phyloP scores from a whole-genome alignment of 805 yeast species.

The Peterozyma toletana region DNA sequence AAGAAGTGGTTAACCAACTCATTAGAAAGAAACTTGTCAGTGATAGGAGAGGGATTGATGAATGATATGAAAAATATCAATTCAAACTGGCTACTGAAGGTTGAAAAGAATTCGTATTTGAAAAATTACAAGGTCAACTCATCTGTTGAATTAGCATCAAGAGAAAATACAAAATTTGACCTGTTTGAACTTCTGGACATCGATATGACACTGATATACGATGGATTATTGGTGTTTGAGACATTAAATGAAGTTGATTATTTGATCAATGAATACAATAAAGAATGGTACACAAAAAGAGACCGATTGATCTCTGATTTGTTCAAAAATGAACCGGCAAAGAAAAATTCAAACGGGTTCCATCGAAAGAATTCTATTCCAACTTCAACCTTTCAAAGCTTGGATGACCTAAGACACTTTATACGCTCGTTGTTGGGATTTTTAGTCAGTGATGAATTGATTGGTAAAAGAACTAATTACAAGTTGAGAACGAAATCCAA shows the following conservation, averaged over 20 bases:
- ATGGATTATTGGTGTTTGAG: conserved; percentile 74
- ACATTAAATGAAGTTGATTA: conserved; percentile 61
- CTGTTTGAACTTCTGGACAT: conserved; percentile 41
- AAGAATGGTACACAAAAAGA: conserved; percentile 66
- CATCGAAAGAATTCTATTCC: conserved; percentile 6
- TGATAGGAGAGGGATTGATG: conserved; percentile 51
- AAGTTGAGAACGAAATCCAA: conserved; percentile 56
- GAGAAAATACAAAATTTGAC: conserved; percentile 44
- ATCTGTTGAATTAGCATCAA: conserved; percentile 72
- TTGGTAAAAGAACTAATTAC: conserved; percentile 56
- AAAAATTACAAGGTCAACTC: conserved; percentile 69
- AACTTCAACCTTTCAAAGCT: conserved; percentile 20
- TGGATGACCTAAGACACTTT: conserved; percentile 44
- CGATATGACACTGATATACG: conserved; percentile 69
- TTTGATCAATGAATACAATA: conserved; percentile 55
- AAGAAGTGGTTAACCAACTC: conserved; percentile 57
- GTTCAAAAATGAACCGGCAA: conserved; percentile 33
- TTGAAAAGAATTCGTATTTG: conserved; percentile 34
- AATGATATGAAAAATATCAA: conserved; percentile 50
- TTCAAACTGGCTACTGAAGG: conserved; percentile 48
- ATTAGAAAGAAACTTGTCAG: conserved; percentile 51
- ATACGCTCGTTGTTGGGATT: conserved; percentile 66
- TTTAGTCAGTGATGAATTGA: conserved; percentile 64
- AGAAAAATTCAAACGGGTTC: conserved; percentile 9
- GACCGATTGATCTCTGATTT: conserved; percentile 65